phyloP scores from a whole-genome alignment of 129 eudicot genomes.

The Chrysanthemum seticuspe region DNA sequence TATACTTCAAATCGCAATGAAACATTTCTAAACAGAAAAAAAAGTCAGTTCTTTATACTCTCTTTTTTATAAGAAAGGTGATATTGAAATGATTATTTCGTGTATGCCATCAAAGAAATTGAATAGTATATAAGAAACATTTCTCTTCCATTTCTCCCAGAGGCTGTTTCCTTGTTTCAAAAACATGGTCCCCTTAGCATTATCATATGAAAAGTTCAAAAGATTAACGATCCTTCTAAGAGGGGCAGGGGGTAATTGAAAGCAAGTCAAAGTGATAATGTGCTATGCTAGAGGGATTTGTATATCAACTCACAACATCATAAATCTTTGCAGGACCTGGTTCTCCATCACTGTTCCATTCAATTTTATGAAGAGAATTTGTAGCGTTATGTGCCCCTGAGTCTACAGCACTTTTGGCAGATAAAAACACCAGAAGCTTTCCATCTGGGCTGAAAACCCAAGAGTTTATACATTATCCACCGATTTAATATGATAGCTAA shows the following conservation, averaged over 20 bases:
- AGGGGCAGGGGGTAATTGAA: background rate
- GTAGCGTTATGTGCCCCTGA: conserved; percentile 91
- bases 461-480: conserved; percentile 6
- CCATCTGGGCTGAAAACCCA: conserved; percentile 87
- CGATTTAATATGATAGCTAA: background rate
- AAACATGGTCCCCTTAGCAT: too few species aligned
- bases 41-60: too few species aligned
- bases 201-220: background rate
- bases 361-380: conserved; percentile 81
- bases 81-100: too few species aligned
- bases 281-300: background rate
- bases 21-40: too few species aligned
- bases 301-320: conserved; percentile 66
- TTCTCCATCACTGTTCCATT: conserved; percentile 65
- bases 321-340: conserved; percentile 40
- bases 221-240: background rate
- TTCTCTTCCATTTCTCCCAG: too few species aligned
- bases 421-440: conserved; percentile 71
- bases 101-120: too few species aligned
- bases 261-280: background rate
- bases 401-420: conserved; percentile 78
- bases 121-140: too few species aligned
- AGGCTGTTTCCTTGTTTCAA: too few species aligned
- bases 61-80: too few species aligned
- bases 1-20: too few species aligned